Base-by-base conservation (phyloP, 225 moss, liverwort and hornwort species). In the Sphagnum contortum region DNA sequence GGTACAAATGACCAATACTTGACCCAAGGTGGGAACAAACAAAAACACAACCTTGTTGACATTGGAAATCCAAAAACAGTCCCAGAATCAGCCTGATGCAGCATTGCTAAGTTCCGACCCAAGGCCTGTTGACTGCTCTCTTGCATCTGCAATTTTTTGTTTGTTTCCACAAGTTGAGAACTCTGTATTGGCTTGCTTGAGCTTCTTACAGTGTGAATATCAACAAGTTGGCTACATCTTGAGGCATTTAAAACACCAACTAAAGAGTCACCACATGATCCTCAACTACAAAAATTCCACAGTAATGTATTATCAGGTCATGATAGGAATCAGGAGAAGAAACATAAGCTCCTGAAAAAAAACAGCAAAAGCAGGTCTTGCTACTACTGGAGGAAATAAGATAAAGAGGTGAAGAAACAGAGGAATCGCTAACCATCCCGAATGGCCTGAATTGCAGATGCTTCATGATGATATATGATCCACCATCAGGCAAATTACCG, bases 381-480 rank as follows among this genome's bases (percentile, higher is more conserved):
- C 29, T 29, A 29, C 29, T 29, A 29, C 1, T 29, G 29, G 29
- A 29, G 29, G 29, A 29, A 29, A 29, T 29, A 29, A 29, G 29
- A 29, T 29, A 29, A 29, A 29, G 29, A 29, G 29, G 29, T 29
- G 29, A 29, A 48, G 11, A 58, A 57, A 4, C 12, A 55, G 12
- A 59, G 48, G 60, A 45, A 51, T 45, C 54, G 70, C 73, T 71
- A 67, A 85, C 85, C 91, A 91, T 91, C 62, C 91, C 91, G 63
- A 91, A 91, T 12, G 91, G 91, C 61, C 83, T 79, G 65, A 91
- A 88, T 48, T 76, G 91, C 64, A 88, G 73, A 67, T 91, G 73
- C 60, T 84, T 84, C 91, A 88, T 83, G 57, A 91, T 88, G 64
- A 91, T 81, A 62, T 91, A 91, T 50, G 91, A 91, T 46, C 86